Conservation (phyloP, 768 basidiomycete species). For the Boletus reticuloceps region DNA sequence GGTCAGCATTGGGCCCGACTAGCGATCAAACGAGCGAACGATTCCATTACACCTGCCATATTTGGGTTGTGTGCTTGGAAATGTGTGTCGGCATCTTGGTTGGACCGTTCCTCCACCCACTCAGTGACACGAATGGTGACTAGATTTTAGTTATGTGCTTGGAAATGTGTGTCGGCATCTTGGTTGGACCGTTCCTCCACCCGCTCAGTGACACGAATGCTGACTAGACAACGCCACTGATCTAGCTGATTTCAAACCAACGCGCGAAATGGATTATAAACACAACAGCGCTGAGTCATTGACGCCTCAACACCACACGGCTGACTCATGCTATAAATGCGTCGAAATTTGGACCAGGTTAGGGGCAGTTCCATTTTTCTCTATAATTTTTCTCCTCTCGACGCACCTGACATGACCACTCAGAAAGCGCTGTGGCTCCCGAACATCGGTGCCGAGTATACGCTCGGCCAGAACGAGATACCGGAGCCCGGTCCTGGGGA, state of each 20-base stretch:
- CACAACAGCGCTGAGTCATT: too few species aligned
- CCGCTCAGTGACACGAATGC: too few species aligned
- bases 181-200: too few species aligned
- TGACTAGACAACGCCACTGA: too few species aligned
- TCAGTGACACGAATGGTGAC: too few species aligned
- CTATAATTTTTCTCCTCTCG: too few species aligned
- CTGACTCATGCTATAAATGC: conserved; percentile 3
- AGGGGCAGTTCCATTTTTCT: neutral
- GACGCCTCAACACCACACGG: neutral
- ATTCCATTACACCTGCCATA: neutral
- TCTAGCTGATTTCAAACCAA: too few species aligned
- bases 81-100: neutral
- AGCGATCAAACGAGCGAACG: too few species aligned
- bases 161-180: neutral
- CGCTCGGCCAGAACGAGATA: conserved; percentile 14
- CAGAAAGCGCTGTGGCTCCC: conserved; percentile 21
- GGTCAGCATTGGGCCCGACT: too few species aligned
- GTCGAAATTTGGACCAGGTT: too few species aligned
- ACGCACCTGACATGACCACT: neutral
- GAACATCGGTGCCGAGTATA: conserved; percentile 7
- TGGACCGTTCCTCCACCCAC: too few species aligned
- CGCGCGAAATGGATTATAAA: too few species aligned
- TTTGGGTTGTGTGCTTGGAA: neutral
- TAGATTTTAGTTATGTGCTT: neutral
- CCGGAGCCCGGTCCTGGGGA: conserved; percentile 40